Conservation (phyloP, 148 eudicot genomes). For the Tetragonia tetragonoides region DNA sequence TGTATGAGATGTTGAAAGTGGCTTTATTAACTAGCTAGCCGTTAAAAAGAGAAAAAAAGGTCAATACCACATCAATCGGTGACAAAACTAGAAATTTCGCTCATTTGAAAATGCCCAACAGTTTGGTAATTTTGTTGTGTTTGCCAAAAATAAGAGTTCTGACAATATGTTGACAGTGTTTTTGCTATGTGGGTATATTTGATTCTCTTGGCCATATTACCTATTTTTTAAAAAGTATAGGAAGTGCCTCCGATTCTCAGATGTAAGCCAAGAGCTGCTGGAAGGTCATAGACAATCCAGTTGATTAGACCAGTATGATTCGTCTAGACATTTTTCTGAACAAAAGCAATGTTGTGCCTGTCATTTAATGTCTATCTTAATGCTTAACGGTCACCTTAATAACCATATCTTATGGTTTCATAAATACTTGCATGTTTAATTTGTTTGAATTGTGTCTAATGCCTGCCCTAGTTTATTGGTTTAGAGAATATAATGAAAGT, state of each 20-base stretch:
- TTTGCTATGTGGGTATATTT: background rate
- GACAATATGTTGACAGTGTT: background rate
- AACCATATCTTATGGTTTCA: background rate
- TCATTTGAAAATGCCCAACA: background rate
- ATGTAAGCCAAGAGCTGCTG: background rate
- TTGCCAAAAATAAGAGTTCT: background rate
- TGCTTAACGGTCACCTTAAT: background rate
- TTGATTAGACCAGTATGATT: too few species aligned
- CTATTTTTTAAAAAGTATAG: background rate
- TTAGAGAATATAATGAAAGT: background rate
- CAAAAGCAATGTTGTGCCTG: too few species aligned
- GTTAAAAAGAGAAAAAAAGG: too few species aligned
- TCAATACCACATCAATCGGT: background rate
- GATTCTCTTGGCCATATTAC: background rate
- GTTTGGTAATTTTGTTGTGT: background rate
- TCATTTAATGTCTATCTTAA: background rate
- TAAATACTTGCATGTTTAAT: background rate
- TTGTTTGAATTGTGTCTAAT: background rate
- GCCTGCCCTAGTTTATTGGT: background rate
- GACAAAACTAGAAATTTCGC: background rate
- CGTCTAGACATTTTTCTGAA: too few species aligned
- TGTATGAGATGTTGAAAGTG: background rate
- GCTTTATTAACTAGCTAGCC: background rate
- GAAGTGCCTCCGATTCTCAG: background rate
- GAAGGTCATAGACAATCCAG: background rate